Percentiles rank a stretch among this genome's conserved stretches.
phyloP scores from a whole-genome alignment of 345 rosid genomes.

The Arabidopsis arenosa region DNA sequence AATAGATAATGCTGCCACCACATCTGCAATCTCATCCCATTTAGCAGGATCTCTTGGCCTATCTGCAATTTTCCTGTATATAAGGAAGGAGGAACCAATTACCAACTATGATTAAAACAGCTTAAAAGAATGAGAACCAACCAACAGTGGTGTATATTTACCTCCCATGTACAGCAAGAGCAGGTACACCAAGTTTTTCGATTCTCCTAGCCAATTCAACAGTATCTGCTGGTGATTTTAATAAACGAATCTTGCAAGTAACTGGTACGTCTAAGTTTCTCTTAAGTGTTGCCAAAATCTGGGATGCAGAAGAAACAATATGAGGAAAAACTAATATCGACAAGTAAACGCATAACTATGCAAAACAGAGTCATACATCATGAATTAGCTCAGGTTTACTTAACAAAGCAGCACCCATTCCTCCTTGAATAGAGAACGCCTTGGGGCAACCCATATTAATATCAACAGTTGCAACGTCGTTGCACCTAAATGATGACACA shows the following conservation, averaged over 20 bases:
- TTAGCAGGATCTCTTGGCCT: conserved; percentile 97
- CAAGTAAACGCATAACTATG: conserved; percentile 4
- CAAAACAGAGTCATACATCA: conserved; percentile 60
- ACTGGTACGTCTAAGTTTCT: conserved; percentile 83
- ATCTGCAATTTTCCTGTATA: conserved; percentile 77
- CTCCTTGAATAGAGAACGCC: conserved; percentile 91
- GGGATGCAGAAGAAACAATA: conserved; percentile 31
- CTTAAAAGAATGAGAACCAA: conserved; percentile 1
- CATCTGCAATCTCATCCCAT: conserved; percentile 85
- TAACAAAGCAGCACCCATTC: conserved; percentile 97
- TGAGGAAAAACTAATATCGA: background rate
- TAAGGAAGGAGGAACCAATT: conserved; percentile 8
- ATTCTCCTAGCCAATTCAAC: conserved; percentile 92
- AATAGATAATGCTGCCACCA: conserved; percentile 81
- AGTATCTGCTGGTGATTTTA: conserved; percentile 75
- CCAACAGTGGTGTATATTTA: conserved; percentile 36
- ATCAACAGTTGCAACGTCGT: conserved; percentile 85
- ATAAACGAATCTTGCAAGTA: conserved; percentile 88
- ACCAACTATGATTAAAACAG: conserved; percentile 20
- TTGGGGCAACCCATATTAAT: conserved; percentile 97
- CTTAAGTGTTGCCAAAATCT: conserved; percentile 85
- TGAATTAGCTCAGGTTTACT: conserved; percentile 81
- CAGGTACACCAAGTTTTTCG: conserved; percentile 91
- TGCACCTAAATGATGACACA: conserved; percentile 57
- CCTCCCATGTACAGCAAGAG: conserved; percentile 98